Base-by-base conservation (phyloP, 208 protist species). In the Trypanosoma melophagium region DNA sequence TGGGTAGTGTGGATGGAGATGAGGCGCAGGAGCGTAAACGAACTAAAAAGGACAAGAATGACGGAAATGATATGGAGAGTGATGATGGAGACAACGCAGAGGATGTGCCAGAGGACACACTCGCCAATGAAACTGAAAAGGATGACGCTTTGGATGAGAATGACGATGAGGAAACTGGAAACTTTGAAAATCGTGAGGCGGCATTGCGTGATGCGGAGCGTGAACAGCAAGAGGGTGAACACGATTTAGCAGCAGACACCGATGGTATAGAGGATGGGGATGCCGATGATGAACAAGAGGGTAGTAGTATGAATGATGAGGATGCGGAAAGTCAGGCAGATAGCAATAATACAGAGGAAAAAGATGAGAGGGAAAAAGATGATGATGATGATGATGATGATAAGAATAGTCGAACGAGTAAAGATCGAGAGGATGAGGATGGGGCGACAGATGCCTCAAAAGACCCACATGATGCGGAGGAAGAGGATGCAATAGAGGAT, bases 1-100 rank as follows among this genome's bases (percentile, higher is more conserved):
- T 92, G 81, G 90, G 93, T 38, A 89, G 84, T 66, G 92, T 95
- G 28, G 90, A 96, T 50, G 87, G 92, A 21, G 92, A 96, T 55
- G 80, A 96, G 14, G 93, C 81, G 68, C 79, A 90, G 54, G 84
- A 89, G 42, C 86, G 84, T 31, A 96, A 97, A 66, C 84, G 87
- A 62, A 82, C 82, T 25, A 81, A 81, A 58, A 86, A 94, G 55
- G 90, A 94, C 59, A 83, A 86, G 57, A 79, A 74, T 21, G 88
- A 95, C 40, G 74, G 61, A 3, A 69, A 95, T 42, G 81, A 96
- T 53, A 84, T 91, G 77, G 77, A 75, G 58, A 84, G 84, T 66
- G 88, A 94, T 59, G 86, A 89, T 47, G 86, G 79, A 14, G 86
- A 84, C 22, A 74, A 70, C 38, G 87, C 86, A 0, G 81, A 95